Evolutionary conservation across 805 yeast species (phyloP).

Genomic region (Huiozyma naganishii): DNA sequence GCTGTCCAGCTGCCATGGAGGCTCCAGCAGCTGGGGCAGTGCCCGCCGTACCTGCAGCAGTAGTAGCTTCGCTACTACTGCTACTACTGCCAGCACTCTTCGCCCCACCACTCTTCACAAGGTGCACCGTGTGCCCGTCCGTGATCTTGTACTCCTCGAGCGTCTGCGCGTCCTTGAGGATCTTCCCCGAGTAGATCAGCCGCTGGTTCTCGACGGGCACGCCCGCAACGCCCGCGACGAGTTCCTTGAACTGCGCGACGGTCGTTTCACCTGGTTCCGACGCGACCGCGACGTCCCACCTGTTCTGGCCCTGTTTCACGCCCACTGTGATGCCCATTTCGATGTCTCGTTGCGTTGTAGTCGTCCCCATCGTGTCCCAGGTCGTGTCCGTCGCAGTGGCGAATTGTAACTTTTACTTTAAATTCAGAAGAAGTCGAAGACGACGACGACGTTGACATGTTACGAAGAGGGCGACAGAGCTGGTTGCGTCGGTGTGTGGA

Average conservation of each 20-base stretch:
- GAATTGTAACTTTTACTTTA: too few species aligned
- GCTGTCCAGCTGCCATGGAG: conserved; percentile 71
- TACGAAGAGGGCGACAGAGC: too few species aligned
- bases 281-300: conserved; percentile 53
- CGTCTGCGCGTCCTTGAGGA: conserved; percentile 74
- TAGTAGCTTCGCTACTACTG: conserved; percentile 13
- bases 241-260: conserved; percentile 57
- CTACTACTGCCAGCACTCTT: conserved; percentile 18
- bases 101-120: conserved; percentile 69
- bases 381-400: too few species aligned
- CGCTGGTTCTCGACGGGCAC: conserved; percentile 75
- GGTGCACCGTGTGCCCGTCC: conserved; percentile 76
- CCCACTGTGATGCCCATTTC: conserved; percentile 21
- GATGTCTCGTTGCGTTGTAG: too few species aligned
- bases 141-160: conserved; percentile 70
- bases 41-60: conserved; percentile 19
- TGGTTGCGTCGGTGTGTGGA: too few species aligned
- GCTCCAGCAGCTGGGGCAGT: conserved; percentile 38
- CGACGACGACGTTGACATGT: too few species aligned
- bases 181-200: conserved; percentile 87
- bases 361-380: too few species aligned
- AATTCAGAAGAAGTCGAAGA: too few species aligned
- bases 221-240: conserved; percentile 48
- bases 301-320: conserved; percentile 58
- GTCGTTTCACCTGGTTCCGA: conserved; percentile 32